phyloP scores from a whole-genome alignment of 2,329 filamentous ascomycete genomes.

The Penicillium paneum region DNA sequence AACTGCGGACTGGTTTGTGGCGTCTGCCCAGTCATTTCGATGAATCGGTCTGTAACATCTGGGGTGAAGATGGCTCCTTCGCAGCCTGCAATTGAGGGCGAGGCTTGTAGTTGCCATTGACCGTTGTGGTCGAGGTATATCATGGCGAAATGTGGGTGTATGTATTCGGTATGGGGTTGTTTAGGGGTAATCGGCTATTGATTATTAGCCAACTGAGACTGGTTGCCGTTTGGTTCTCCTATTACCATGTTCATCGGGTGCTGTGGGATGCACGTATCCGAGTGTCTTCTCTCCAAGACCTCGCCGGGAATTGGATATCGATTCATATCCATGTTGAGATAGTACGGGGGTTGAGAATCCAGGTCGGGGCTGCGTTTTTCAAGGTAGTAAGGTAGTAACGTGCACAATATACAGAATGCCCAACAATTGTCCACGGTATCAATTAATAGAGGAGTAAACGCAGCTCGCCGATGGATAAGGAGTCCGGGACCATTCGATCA shows the following conservation, averaged over 20 bases:
- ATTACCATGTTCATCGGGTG: constrained; percentile 19
- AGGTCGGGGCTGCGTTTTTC: neutral
- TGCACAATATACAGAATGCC: neutral
- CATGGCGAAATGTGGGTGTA: constrained; percentile 38
- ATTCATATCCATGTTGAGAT: constrained; percentile 16
- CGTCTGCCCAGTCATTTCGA: constrained; percentile 26
- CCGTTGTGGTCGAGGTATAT: constrained; percentile 38
- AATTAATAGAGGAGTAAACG: neutral
- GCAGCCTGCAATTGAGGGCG: constrained; percentile 33
- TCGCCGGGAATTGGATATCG: constrained; percentile 12
- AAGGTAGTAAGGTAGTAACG: neutral
- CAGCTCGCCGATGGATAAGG: constrained; percentile 11
- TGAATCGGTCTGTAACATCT: constrained; percentile 36
- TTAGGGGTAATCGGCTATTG: constrained; percentile 20
- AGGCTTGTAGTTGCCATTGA: constrained; percentile 31
- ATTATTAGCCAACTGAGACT: neutral
- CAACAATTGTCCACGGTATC: neutral
- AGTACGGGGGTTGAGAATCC: neutral
- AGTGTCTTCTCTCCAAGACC: constrained; percentile 21
- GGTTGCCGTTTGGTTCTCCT: neutral
- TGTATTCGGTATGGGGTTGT: constrained; percentile 20
- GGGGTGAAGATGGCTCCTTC: constrained; percentile 35
- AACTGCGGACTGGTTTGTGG: constrained; percentile 22
- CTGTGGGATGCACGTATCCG: constrained; percentile 17
- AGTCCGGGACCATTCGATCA: constrained; percentile 7